Conservation (phyloP, 192 early-diverging fungal genomes). For the Backusella tarrabulga region DNA sequence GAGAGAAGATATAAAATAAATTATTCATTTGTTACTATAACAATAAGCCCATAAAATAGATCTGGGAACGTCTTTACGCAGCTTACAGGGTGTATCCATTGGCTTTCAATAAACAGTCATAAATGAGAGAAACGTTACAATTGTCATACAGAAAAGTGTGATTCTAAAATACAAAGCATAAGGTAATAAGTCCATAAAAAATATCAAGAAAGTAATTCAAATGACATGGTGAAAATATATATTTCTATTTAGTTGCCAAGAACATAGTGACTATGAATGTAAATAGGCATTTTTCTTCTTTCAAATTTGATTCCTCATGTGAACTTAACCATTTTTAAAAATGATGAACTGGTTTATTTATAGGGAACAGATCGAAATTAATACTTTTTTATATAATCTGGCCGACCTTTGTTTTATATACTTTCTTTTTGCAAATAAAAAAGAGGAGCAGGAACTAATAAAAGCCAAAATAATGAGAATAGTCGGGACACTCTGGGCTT, state of each 20-base stretch:
- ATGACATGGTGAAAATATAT: not conserved
- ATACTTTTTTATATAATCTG: not conserved
- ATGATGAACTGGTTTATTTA: not conserved
- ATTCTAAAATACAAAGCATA: not conserved
- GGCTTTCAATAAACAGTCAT: constrained; percentile 3
- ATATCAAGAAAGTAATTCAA: not conserved
- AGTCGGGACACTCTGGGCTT: not conserved
- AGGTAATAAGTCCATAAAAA: not conserved
- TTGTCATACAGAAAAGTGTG: not conserved
- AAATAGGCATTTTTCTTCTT: not conserved
- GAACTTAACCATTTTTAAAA: not conserved
- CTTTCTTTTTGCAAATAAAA: not conserved
- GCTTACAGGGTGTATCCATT: not conserved
- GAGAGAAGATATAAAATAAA: not conserved
- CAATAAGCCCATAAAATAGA: not conserved
- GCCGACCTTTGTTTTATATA: not conserved
- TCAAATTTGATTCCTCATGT: not conserved
- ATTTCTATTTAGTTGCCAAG: not conserved
- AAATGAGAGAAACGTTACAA: constrained; percentile 2
- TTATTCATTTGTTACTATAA: not conserved
- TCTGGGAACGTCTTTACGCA: not conserved
- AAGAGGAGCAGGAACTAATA: not conserved
- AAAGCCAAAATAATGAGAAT: not conserved
- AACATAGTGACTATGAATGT: not conserved
- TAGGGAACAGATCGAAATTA: not conserved